A percentile compares a stretch with the other conserved stretches of the same genome.
Conservation (phyloP, 208 protist species). For the Trypanosoma congolense region DNA sequence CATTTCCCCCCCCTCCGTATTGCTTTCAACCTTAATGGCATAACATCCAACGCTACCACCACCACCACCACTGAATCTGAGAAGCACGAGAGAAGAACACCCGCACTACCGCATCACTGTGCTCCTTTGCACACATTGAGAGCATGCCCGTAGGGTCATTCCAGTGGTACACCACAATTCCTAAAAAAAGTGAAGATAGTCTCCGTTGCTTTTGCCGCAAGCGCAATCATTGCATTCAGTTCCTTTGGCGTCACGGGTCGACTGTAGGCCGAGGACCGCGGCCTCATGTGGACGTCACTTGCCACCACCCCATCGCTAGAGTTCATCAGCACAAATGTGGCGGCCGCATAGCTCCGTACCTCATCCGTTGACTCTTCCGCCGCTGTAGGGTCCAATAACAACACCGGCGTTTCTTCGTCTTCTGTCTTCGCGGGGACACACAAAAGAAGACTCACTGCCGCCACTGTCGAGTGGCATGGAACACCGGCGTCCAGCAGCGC, state of each 20-base stretch:
- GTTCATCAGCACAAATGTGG: constrained; percentile 68
- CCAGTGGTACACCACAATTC: constrained; percentile 60
- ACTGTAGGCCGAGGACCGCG: constrained; percentile 4
- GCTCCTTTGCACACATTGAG: too few relatives aligned
- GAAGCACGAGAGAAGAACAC: too few relatives aligned
- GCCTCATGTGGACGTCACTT: constrained; percentile 27
- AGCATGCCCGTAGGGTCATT: constrained; percentile 2
- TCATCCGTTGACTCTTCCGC: constrained; percentile 46
- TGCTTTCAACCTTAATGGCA: too few relatives aligned
- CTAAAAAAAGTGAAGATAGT: constrained; percentile 76
- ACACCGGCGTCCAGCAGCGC: constrained; percentile 82
- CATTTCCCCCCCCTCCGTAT: too few relatives aligned
- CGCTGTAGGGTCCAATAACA: constrained; percentile 56
- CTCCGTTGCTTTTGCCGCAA: constrained; percentile 52
- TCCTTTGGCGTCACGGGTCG: constrained; percentile 25
- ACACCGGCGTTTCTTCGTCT: neutral
- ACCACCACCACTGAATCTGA: too few relatives aligned
- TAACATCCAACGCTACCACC: too few relatives aligned
- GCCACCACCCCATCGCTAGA: constrained; percentile 23
- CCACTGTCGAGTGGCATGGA: constrained; percentile 76
- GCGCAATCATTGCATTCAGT: constrained; percentile 34
- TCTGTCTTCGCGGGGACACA: constrained; percentile 10
- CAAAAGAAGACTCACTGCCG: constrained; percentile 51
- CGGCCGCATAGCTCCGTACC: constrained; percentile 17
- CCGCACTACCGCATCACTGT: too few relatives aligned